Conservation (phyloP, 257 asterid genomes). For the Solanum appendiculatum region DNA sequence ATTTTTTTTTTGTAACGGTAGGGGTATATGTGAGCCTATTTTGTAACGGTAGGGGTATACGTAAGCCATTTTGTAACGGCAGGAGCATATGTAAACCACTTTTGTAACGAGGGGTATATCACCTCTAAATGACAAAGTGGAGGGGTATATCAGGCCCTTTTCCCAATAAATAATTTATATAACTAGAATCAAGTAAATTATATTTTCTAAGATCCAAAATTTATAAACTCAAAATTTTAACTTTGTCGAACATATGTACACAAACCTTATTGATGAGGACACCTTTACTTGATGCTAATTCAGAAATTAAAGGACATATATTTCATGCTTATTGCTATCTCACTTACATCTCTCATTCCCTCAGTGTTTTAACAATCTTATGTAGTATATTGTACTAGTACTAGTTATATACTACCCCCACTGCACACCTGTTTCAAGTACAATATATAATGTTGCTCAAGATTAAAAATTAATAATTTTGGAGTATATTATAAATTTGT, state of each 20-base stretch:
- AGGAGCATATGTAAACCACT: too few species aligned
- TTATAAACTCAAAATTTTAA: too few species aligned
- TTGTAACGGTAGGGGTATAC: too few species aligned
- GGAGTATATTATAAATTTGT: neutral
- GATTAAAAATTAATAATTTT: neutral
- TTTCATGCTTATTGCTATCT: neutral
- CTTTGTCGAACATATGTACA: neutral
- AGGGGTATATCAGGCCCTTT: too few species aligned
- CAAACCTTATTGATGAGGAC: too few species aligned
- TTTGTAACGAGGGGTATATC: too few species aligned
- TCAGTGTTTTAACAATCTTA: neutral
- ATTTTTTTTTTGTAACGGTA: too few species aligned
- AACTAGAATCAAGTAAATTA: neutral
- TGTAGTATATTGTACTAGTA: neutral
- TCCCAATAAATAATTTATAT: neutral
- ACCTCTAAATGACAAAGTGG: too few species aligned
- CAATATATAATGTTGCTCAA: neutral
- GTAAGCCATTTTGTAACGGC: too few species aligned
- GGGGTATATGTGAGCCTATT: too few species aligned
- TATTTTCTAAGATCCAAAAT: neutral
- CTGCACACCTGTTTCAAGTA: too few species aligned
- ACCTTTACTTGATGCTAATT: neutral
- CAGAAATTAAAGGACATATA: neutral
- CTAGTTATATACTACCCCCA: too few species aligned
- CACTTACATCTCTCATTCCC: neutral